These are phyloP conservation scores for Aspergillus egyptiacus DNA, from an alignment of 495 filamentous ascomycete genomes.

Conservation along the genomic window DNA sequence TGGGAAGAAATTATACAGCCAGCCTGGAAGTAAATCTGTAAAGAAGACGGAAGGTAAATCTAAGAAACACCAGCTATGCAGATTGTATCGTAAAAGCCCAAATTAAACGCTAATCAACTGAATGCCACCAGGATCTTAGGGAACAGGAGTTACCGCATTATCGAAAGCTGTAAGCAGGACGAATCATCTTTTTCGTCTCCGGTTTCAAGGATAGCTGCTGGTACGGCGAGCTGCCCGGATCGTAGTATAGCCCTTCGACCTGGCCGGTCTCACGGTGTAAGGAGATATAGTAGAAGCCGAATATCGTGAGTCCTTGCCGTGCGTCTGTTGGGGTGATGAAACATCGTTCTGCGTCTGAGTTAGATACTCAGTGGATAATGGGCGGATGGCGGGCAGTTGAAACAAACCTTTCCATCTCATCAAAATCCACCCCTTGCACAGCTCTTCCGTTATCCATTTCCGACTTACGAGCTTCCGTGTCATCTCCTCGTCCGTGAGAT, in stretches of 20 bases:
- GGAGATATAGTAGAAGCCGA: slow-evolving; percentile 70
- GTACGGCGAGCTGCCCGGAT: slow-evolving; percentile 65
- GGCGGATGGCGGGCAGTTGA: no score
- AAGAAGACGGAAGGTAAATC: no score
- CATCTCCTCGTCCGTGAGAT: slow-evolving; percentile 52
- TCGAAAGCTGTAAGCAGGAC: slow-evolving; percentile 39
- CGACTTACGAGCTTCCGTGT: slow-evolving; percentile 53
- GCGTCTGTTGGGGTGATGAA: slow-evolving; percentile 59
- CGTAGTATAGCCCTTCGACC: slow-evolving; percentile 68
- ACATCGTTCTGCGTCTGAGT: slow-evolving; percentile 51
- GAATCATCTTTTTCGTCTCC: slow-evolving; percentile 37
- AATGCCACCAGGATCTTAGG: not conserved
- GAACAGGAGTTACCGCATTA: slow-evolving; percentile 12
- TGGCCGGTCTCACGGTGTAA: slow-evolving; percentile 54
- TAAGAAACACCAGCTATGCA: slow-evolving; percentile 20
- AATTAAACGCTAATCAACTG: not conserved
- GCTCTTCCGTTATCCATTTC: slow-evolving; percentile 47
- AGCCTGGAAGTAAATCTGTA: no score
- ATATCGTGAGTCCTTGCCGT: slow-evolving; percentile 61
- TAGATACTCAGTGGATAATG: not conserved
- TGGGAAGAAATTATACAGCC: not conserved
- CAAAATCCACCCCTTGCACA: slow-evolving; percentile 58
- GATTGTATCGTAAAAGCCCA: slow-evolving; percentile 1
- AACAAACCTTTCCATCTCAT: slow-evolving; percentile 72
- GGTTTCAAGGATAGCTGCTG: slow-evolving; percentile 59